Base-by-base conservation (phyloP, 192 early-diverging fungal species). In the Helicostylum pulchrum region DNA sequence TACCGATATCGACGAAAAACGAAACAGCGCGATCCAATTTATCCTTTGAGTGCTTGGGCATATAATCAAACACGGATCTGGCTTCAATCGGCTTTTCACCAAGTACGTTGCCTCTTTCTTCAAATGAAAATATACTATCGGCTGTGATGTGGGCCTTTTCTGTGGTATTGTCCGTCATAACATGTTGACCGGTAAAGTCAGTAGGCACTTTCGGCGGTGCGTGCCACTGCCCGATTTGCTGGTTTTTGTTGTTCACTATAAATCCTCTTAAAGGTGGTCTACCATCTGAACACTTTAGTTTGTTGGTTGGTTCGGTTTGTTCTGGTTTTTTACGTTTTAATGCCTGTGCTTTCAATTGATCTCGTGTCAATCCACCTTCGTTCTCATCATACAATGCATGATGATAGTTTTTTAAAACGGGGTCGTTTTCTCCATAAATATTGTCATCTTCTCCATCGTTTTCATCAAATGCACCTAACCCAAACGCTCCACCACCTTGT, bases 51-150 rank as follows among this genome's bases (percentile, higher is more conserved):
- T 86, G 80, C 7, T 80, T 26, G 4, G 88, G 76, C 0, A 93
- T 75, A 67, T 78, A 87, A 31, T 87, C 80, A 65, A 92, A 94
- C 2, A 94, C 87, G 53, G 87, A 90, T 53, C 89, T 78, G 10
- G 65, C 50, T 1, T 87, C 86, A 12, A 90, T 78, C 0, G 83
- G 80, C 48, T 80, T 85, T 66, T 94, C 92, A 1, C 90, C 92
- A 7, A 92, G 75, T 11, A 90, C 73, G 21, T 77, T 75, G 1
- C 86, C 82, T 19, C 91, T 84, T 59, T 82, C 61, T 21, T 85
- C 84, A 15, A 58, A 69, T 45, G 71, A 63, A 15, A 73, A 59
- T 14, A 21, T 32, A 46, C 56, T 61, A 36, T 62, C 61, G 10
- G 20, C n/a, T 19, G 19, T 62, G 39, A 55, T 44, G 58, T 20